Conservation (phyloP, 129 eudicot genomes). For the Helichrysum umbraculigerum region DNA sequence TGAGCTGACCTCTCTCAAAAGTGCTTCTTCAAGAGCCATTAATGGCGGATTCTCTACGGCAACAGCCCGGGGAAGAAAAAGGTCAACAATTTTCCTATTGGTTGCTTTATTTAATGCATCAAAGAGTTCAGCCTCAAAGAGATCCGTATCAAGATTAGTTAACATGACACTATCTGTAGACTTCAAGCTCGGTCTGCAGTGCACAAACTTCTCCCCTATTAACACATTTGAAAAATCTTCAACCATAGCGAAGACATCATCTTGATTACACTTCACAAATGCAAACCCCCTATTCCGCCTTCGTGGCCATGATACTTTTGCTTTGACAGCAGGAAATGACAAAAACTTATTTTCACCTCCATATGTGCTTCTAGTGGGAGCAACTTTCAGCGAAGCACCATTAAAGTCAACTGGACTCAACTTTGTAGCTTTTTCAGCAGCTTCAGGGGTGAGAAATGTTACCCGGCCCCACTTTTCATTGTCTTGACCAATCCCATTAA, state of each 20-base stretch:
- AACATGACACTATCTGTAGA: conserved; percentile 46
- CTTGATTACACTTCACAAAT: conserved; percentile 48
- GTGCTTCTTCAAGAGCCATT: conserved; percentile 67
- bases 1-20: conserved; percentile 62
- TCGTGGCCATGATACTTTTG: conserved; percentile 92
- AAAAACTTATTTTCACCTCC: conserved; percentile 52
- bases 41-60: conserved; percentile 53
- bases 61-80: conserved; percentile 52
- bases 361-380: conserved; percentile 44
- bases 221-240: conserved; percentile 48
- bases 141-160: conserved; percentile 46
- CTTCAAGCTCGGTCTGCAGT: conserved; percentile 43
- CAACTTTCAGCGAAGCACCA: conserved; percentile 45
- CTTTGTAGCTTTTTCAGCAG: conserved; percentile 59
- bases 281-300: conserved; percentile 66
- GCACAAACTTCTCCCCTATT: conserved; percentile 43
- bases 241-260: conserved; percentile 43
- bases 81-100: conserved; percentile 47
- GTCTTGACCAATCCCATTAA: conserved; percentile 40
- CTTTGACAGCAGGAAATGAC: conserved; percentile 66
- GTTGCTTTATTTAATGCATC: conserved; percentile 46
- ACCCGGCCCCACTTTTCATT: conserved; percentile 79
- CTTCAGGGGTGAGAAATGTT: conserved; percentile 75
- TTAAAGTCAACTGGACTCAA: conserved; percentile 35
- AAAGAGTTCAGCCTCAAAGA: conserved; percentile 62